phyloP scores from a whole-genome alignment of 257 asterid genomes.

The Fraxinus excelsior region DNA sequence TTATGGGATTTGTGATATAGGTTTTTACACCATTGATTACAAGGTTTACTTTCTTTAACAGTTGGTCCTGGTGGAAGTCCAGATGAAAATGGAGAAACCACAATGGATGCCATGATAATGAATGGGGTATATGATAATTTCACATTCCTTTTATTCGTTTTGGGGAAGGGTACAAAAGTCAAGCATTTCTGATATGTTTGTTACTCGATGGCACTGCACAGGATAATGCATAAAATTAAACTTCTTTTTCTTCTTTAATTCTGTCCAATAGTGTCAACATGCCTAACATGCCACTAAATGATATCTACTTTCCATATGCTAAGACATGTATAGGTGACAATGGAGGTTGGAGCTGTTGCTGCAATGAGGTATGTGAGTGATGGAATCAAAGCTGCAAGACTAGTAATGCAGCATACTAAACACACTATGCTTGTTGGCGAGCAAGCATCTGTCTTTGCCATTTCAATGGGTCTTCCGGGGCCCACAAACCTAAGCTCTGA shows the following conservation, averaged over 20 bases:
- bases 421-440: slow-evolving; percentile 98
- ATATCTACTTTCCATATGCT: slow-evolving; percentile 37
- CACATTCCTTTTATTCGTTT: slow-evolving; percentile 16
- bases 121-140: slow-evolving; percentile 67
- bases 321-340: slow-evolving; percentile 83
- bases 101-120: slow-evolving; percentile 95
- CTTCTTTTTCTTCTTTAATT: background rate
- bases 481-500: slow-evolving; percentile 84
- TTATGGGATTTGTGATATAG: slow-evolving; percentile 7
- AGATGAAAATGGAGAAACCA: slow-evolving; percentile 95
- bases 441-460: slow-evolving; percentile 84
- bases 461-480: slow-evolving; percentile 95
- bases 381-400: slow-evolving; percentile 84
- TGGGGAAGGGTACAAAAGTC: slow-evolving; percentile 9
- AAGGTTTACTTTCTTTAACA: slow-evolving; percentile 34
- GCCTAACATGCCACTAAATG: slow-evolving; percentile 1
- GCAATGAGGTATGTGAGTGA: slow-evolving; percentile 87
- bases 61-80: slow-evolving; percentile 99
- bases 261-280: background rate
- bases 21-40: background rate
- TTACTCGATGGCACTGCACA: background rate
- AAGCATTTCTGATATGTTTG: slow-evolving; percentile 13
- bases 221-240: background rate
- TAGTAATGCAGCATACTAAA: slow-evolving; percentile 78
- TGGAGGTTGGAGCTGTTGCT: slow-evolving; percentile 99